phyloP scores from a whole-genome alignment of 768 basidiomycete species.

The Russula vinacea region DNA sequence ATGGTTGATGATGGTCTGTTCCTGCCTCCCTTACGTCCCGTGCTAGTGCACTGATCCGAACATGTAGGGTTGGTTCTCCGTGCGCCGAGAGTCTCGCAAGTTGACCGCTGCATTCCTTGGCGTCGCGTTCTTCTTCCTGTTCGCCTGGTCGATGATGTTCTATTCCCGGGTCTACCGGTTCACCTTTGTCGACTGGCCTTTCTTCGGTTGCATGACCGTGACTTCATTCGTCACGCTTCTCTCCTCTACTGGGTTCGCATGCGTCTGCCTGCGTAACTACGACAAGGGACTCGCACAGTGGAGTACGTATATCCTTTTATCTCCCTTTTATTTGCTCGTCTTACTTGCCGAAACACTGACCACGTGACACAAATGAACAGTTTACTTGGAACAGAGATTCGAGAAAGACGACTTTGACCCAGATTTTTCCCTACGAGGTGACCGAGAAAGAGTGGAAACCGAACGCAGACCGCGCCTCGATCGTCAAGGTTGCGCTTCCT shows the following conservation, averaged over 20 bases:
- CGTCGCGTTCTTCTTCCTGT: slow-evolving; percentile 40
- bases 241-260: slow-evolving; percentile 45
- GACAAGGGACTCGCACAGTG: slow-evolving; percentile 54
- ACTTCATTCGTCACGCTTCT: slow-evolving; percentile 41
- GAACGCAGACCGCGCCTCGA: slow-evolving; percentile 25
- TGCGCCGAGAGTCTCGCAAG: slow-evolving; percentile 45
- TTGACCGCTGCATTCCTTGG: slow-evolving; percentile 46
- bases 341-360: background rate
- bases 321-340: background rate
- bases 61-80: slow-evolving; percentile 52
- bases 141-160: slow-evolving; percentile 33
- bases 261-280: slow-evolving; percentile 52
- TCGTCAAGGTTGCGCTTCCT: slow-evolving; percentile 16
- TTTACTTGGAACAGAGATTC: slow-evolving; percentile 14
- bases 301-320: slow-evolving; percentile 41
- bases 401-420: slow-evolving; percentile 18
- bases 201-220: slow-evolving; percentile 45
- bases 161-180: slow-evolving; percentile 35
- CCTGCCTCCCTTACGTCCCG: slow-evolving; percentile 6
- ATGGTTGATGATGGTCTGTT: slow-evolving; percentile 49
- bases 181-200: slow-evolving; percentile 46
- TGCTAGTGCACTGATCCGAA: background rate
- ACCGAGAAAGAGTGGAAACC: slow-evolving; percentile 23
- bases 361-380: slow-evolving; percentile 8
- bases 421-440: slow-evolving; percentile 16